Base-by-base conservation (phyloP, 257 asterid genomes). In the Catharanthus roseus region DNA sequence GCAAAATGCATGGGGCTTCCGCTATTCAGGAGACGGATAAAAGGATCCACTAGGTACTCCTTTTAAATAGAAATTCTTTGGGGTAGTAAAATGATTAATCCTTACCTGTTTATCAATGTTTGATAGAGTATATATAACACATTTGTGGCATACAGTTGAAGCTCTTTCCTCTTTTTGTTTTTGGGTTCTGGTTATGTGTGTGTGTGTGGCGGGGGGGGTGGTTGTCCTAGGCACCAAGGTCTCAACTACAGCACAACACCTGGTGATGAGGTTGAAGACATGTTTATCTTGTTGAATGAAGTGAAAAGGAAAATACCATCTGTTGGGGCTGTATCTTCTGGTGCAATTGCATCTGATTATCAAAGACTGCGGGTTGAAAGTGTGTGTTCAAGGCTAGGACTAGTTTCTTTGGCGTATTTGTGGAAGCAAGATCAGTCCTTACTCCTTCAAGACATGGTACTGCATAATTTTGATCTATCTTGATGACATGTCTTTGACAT, bases 201-300 rank as follows among this genome's bases (percentile, higher is more conserved):
- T n/a, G n/a, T n/a, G 33, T 10, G 8, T 26, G 12, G 49, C 2
- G 19, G 67, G 38, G 19, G 34, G 41, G 41, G 70, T 82, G 76
- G 77, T 55, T 65, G 77, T 78, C 64, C 39, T 78, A 93, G 97
- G 88, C 77, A 88, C 82, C 85, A 82, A 55, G 91, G 81, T 74
- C 97, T 93, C 76, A 93, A 83, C 85, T 93, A 93, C 82, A 83
- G 78, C 29, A 72, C 82, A 83, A 93, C 99, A 65, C 91, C 95
- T 75, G 97, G 99, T 57, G 99, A 93, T 85, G 99, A 93, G 83
- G 97, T 93, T 74, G 99, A 93, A 86, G 99, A 93, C 80, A 86
- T 93, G 99, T 80, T 88, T 60, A 74, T 89, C 80, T 87, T 93
- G 72, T 81, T 93, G 78, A 85, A 82, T 71, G 99, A 93, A 85